These are phyloP conservation scores for Mycena vitilis DNA, from an alignment of 768 basidiomycete species.

Conservation along the genomic window DNA sequence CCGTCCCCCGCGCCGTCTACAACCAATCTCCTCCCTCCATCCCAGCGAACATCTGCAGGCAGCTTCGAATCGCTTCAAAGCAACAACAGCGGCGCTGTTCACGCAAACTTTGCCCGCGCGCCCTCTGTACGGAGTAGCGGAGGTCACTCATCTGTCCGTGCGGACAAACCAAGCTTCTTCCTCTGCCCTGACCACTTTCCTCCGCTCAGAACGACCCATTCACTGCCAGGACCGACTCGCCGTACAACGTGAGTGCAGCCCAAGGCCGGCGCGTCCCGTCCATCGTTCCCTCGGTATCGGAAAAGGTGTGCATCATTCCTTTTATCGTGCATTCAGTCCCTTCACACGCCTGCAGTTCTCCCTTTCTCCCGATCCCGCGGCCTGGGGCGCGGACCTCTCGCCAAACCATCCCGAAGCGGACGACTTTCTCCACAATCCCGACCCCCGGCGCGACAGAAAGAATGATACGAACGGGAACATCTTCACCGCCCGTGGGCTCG, in stretches of 20 bases:
- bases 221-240: constrained; percentile 42
- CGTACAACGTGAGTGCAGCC: constrained; percentile 48
- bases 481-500: constrained; percentile 75
- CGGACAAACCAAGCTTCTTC: constrained; percentile 2
- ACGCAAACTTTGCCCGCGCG: constrained; percentile 56
- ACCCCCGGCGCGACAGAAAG: constrained; percentile 70
- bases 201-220: constrained; percentile 43
- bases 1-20: constrained; percentile 60
- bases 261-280: constrained; percentile 44
- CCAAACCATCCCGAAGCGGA: constrained; percentile 69
- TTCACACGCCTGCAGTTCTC: constrained; percentile 62
- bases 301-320: constrained; percentile 57
- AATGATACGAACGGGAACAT: constrained; percentile 69
- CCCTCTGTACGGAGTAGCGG: constrained; percentile 52
- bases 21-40: constrained; percentile 51
- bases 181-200: constrained; percentile 1
- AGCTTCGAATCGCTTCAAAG: constrained; percentile 35
- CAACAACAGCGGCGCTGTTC: constrained; percentile 46
- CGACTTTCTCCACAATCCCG: constrained; percentile 80
- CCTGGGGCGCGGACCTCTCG: constrained; percentile 78
- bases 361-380: constrained; percentile 76
- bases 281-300: constrained; percentile 60
- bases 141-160: constrained; percentile 54
- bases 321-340: constrained; percentile 5
- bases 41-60: constrained; percentile 23